A percentile compares a stretch with the other conserved stretches of the same genome.
These are phyloP conservation scores for Xylariaceae sp. DNA, from an alignment of 2,329 filamentous ascomycete genomes.

Conservation along the genomic window DNA sequence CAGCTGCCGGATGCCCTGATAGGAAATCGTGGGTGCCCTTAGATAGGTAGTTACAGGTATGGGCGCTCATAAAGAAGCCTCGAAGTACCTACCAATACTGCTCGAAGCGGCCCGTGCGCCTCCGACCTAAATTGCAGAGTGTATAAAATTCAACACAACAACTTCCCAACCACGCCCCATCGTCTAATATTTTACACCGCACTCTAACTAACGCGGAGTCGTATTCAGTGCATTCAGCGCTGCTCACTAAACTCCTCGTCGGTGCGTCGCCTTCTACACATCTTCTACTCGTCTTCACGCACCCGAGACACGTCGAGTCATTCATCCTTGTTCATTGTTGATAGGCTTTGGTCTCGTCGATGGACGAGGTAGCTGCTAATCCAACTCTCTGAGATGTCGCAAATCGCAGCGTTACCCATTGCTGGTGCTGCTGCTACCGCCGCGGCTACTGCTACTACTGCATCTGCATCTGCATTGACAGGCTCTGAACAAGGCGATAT, in stretches of 20 bases:
- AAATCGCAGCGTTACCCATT: constrained; percentile 9
- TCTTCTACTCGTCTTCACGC: constrained; percentile 4
- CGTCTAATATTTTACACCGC: neutral
- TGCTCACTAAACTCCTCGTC: constrained; percentile 3
- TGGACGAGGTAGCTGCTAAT: constrained; percentile 16
- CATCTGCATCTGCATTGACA: constrained; percentile 20
- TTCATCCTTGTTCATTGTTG: constrained; percentile 2
- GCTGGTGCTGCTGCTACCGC: constrained; percentile 8
- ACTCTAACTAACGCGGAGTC: constrained; percentile 6
- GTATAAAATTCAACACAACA: too few relatives aligned
- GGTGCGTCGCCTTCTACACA: constrained; percentile 7
- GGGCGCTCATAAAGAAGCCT: too few relatives aligned
- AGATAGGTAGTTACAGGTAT: too few relatives aligned
- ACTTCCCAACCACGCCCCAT: neutral
- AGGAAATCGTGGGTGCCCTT: too few relatives aligned
- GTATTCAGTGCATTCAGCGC: constrained; percentile 2
- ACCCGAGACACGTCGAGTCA: constrained; percentile 3
- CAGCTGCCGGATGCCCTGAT: too few relatives aligned
- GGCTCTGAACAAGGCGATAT: constrained; percentile 48
- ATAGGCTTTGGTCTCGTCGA: constrained; percentile 10
- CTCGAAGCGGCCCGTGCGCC: neutral
- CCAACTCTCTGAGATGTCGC: constrained; percentile 19
- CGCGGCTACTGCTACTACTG: constrained; percentile 13
- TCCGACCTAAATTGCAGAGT: neutral
- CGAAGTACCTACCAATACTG: too few relatives aligned